phyloP scores from a whole-genome alignment of 1,139 yeast genomes.

The Saccharomycopsis phalli region DNA sequence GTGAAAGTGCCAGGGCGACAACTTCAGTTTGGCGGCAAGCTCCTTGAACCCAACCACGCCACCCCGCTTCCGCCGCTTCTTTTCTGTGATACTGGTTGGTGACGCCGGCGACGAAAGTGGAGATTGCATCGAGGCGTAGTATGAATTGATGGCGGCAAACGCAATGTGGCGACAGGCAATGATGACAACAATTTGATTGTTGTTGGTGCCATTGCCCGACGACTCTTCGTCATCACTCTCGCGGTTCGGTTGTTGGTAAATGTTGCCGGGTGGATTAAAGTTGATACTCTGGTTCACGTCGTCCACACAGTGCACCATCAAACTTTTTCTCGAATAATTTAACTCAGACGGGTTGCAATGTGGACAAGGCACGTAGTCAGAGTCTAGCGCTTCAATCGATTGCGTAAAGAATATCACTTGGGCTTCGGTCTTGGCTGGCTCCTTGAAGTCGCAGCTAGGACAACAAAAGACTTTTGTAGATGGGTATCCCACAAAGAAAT shows the following conservation, averaged over 20 bases:
- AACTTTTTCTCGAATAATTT: conserved; percentile 36
- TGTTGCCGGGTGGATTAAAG: conserved; percentile 42
- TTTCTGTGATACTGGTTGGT: conserved; percentile 22
- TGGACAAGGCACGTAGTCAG: conserved; percentile 45
- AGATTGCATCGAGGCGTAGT: conserved; percentile 24
- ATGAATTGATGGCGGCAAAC: conserved; percentile 61
- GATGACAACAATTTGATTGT: conserved; percentile 14
- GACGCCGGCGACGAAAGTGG: conserved; percentile 23
- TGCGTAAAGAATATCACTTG: conserved; percentile 38
- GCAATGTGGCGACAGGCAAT: conserved; percentile 80
- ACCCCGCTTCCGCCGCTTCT: conserved; percentile 62
- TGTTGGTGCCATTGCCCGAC: not conserved
- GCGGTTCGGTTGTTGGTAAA: conserved; percentile 33
- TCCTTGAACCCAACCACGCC: conserved; percentile 87
- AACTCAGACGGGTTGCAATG: conserved; percentile 37
- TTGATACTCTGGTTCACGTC: conserved; percentile 51
- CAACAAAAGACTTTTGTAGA: conserved; percentile 42
- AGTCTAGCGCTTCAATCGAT: conserved; percentile 34
- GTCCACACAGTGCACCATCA: conserved; percentile 50
- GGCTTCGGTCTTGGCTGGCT: conserved; percentile 31
- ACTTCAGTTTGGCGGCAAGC: conserved; percentile 72
- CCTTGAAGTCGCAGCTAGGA: conserved; percentile 49
- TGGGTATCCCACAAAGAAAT: conserved; percentile 45
- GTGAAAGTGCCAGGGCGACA: conserved; percentile 93
- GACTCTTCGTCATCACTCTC: conserved; percentile 7